Conservation (phyloP, 1,284 basidiomycete genomes). For the Ceratobasidium sp. region DNA sequence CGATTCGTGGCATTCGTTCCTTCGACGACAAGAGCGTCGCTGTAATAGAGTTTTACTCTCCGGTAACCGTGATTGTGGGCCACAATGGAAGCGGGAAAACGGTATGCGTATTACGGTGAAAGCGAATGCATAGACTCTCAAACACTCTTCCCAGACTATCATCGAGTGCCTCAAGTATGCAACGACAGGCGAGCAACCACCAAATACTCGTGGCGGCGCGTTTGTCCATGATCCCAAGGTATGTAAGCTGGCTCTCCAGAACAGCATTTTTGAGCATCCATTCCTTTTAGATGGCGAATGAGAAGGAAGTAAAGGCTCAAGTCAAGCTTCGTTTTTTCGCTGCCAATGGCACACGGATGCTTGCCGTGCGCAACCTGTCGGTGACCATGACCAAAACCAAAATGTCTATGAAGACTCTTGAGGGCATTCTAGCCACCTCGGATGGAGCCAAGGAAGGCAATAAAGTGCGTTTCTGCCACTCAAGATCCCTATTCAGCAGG, state of each 20-base stretch:
- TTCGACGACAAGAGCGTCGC: conserved; percentile 95
- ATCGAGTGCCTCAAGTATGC: conserved; percentile 99
- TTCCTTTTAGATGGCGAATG: conserved; percentile 79
- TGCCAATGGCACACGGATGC: conserved; percentile 85
- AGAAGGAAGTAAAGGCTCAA: conserved; percentile 98
- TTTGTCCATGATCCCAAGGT: conserved; percentile 96
- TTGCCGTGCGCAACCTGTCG: conserved; percentile 91
- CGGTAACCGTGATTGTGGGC: conserved; percentile 98
- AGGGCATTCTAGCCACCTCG: conserved; percentile 80
- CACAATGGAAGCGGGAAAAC: conserved; percentile 99
- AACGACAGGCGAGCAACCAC: conserved; percentile 96
- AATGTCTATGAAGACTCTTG: conserved; percentile 96
- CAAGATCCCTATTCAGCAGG: neutral
- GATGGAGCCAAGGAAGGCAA: conserved; percentile 67
- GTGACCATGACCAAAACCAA: conserved; percentile 92
- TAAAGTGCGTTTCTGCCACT: conserved; percentile 61
- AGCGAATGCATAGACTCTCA: neutral
- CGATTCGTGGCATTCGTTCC: conserved; percentile 78
- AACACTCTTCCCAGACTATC: conserved; percentile 65
- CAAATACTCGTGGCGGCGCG: conserved; percentile 96
- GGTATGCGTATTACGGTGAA: conserved; percentile 51
- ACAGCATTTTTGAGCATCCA: no score
- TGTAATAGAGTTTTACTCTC: conserved; percentile 96
- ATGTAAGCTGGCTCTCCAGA: conserved; percentile 30
- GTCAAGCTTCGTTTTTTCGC: conserved; percentile 94